phyloP scores from a whole-genome alignment of 2,329 filamentous ascomycete species.

The Calonectria montana region DNA sequence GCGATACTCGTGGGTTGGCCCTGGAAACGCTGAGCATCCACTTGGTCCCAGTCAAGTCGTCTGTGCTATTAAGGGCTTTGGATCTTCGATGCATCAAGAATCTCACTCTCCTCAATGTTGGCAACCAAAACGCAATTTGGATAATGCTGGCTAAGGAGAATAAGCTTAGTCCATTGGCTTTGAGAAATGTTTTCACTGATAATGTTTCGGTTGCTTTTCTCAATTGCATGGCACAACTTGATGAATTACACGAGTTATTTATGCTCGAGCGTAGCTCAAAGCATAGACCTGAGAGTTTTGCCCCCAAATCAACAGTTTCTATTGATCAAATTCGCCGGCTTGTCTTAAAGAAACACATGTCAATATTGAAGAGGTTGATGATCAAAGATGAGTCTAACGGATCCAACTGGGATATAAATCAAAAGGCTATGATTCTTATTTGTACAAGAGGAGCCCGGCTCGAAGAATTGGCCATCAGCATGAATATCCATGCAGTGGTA shows the following conservation, averaged over 20 bases:
- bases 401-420: constrained; percentile 67
- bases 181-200: constrained; percentile 72
- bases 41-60: constrained; percentile 70
- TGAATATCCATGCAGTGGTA: constrained; percentile 66
- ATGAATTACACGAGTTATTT: constrained; percentile 68
- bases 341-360: constrained; percentile 68
- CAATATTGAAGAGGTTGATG: constrained; percentile 65
- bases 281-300: constrained; percentile 64
- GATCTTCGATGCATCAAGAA: constrained; percentile 67
- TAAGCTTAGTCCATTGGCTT: constrained; percentile 58
- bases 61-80: constrained; percentile 65
- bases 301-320: constrained; percentile 59
- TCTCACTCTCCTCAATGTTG: constrained; percentile 73
- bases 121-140: constrained; percentile 71
- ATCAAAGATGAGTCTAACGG: constrained; percentile 66
- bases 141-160: constrained; percentile 66
- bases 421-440: constrained; percentile 65
- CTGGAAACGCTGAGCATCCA: constrained; percentile 67
- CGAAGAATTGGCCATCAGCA: constrained; percentile 66
- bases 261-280: constrained; percentile 66
- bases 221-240: constrained; percentile 62
- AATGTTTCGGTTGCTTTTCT: constrained; percentile 69
- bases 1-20: constrained; percentile 67
- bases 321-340: constrained; percentile 69
- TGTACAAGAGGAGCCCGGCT: constrained; percentile 61